Evolutionary conservation across 495 filamentous ascomycete species (phyloP), one percentile per base, ranked within the genome.

Genomic region (Hypoxylon cercidicola): DNA sequence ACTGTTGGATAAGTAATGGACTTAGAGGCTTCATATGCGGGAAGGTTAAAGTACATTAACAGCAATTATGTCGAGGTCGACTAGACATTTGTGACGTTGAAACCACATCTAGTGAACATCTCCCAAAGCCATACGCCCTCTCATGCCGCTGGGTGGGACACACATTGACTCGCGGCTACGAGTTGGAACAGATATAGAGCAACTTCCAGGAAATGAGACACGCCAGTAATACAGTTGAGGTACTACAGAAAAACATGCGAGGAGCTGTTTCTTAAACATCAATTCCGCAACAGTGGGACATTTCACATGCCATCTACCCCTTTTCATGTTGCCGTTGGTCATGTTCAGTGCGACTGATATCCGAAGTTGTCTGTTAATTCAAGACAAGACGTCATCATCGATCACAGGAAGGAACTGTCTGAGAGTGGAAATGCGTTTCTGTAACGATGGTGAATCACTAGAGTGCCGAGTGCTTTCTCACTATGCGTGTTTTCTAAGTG

Each of bases 1-100:
- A 85, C 53, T 89, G 91, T 62, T 93, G 90, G 88, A 76, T 97
- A 58, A 95, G 91, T 68, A 96, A 93, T 74, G 91, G 89, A 0
- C 90, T 90, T n/a, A 81, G 89, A 61, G 93, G 92, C 0, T 96
- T 94, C 68, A 82, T 88, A 13, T 75, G 66, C 55, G 78, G 76
- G 11, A 76, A 15, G 59, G 43, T 74, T 21, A 74, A 55, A 18
- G n/a, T 74, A 30, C 32, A 35, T 12, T 48, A 15, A 55, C 18
- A 12, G 1, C 13, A 43, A 32, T 30, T 34, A 25, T 25, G 2
- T 25, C 23, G 23, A 5, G 23, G 23, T 5, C 5, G 2, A 25
- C 23, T 25, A 35, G 16, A 12, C 13, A 34, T 34, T 49, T 2
- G 10, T 7, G 30, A 32, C 30, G 8, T 32, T 11, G 30, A 32